Evolutionary conservation across 306 rosid species (phyloP).

Genomic region (Biancaea sappan): DNA sequence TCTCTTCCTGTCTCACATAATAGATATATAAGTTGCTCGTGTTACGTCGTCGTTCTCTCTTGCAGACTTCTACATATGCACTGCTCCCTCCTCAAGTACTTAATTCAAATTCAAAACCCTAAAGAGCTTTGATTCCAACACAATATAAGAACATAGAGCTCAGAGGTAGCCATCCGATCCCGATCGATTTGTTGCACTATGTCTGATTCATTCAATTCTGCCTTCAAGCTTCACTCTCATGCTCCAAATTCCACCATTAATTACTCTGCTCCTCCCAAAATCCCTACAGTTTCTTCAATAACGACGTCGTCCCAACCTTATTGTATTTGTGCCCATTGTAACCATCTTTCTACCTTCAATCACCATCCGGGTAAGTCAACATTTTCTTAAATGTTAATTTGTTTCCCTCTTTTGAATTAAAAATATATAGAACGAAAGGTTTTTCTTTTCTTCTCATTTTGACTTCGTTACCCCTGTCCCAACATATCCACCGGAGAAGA

Average conservation of each 20-base stretch:
- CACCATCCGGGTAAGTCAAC: constrained; percentile 44
- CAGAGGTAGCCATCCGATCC: neutral
- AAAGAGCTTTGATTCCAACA: constrained; percentile 8
- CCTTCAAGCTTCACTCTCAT: constrained; percentile 29
- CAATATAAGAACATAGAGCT: constrained; percentile 6
- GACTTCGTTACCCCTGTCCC: no score
- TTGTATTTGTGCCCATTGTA: constrained; percentile 40
- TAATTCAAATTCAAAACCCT: neutral
- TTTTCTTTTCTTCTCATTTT: no score
- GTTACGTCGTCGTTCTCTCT: no score
- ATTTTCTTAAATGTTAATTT: neutral
- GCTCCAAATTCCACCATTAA: constrained; percentile 30
- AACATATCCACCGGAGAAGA: no score
- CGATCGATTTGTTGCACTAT: constrained; percentile 11
- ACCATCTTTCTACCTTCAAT: constrained; percentile 38
- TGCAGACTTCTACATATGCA: constrained; percentile 31
- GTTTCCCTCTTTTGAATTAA: neutral
- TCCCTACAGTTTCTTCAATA: constrained; percentile 28
- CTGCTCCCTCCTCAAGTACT: neutral
- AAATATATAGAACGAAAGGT: no score
- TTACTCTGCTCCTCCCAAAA: constrained; percentile 30
- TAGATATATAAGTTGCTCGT: constrained; percentile 27
- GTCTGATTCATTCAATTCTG: constrained; percentile 44
- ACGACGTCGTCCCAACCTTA: constrained; percentile 36
- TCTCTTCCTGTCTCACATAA: constrained; percentile 6